Evolutionary conservation across 805 yeast species (phyloP).

Genomic region (Ascoidea rubescens): DNA sequence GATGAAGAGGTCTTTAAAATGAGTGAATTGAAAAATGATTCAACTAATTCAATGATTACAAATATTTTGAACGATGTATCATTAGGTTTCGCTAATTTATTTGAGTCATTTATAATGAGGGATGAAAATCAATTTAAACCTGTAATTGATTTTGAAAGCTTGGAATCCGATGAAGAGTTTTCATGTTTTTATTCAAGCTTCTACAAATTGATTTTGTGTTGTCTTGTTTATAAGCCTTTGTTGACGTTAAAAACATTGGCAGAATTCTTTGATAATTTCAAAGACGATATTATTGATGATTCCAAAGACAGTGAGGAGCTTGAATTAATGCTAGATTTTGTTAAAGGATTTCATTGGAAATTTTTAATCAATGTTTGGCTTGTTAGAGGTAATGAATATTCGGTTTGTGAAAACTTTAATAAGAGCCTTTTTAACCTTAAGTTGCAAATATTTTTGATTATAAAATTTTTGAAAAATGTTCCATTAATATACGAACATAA

Average conservation of each 20-base stretch:
- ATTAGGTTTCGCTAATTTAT: neutral
- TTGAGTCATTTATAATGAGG: neutral
- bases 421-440: neutral
- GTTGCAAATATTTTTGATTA: neutral
- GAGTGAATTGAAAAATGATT: neutral
- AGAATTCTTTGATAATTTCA: neutral
- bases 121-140: neutral
- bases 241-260: neutral
- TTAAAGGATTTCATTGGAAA: too few species aligned
- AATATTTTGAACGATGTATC: too few species aligned
- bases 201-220: too few species aligned
- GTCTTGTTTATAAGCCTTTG: neutral
- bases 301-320: neutral
- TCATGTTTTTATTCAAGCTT: neutral
- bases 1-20: neutral
- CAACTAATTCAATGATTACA: neutral
- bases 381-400: too few species aligned
- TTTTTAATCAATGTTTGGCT: neutral
- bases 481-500: neutral
- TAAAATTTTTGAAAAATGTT: too few species aligned
- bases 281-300: neutral
- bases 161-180: neutral
- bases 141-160: neutral
- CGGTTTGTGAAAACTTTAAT: neutral
- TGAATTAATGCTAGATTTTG: too few species aligned